Percentiles rank a stretch among this genome's conserved stretches.
phyloP scores from a whole-genome alignment of 2,329 filamentous ascomycete species.

The Amesomyces nigricolor region DNA sequence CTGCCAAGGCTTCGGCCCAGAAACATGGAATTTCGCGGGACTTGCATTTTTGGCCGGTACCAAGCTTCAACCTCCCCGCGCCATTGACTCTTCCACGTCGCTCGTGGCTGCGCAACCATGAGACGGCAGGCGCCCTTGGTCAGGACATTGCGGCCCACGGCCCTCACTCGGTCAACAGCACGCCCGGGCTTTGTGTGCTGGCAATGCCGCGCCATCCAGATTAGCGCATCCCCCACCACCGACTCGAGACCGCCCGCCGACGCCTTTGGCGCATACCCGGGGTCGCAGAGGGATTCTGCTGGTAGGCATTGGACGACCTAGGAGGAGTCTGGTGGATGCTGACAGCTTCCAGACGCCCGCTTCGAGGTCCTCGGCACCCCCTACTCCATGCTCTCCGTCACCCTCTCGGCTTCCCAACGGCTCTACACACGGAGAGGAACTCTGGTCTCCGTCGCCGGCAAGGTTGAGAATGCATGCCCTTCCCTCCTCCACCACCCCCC shows the following conservation, averaged over 20 bases:
- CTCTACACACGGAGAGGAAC: constrained; percentile 91
- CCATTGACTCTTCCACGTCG: constrained; percentile 5
- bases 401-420: constrained; percentile 85
- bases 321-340: constrained; percentile 8
- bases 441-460: constrained; percentile 81
- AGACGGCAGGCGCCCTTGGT: constrained; percentile 39
- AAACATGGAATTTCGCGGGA: constrained; percentile 18
- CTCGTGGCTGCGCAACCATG: constrained; percentile 32
- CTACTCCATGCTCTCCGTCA: constrained; percentile 89
- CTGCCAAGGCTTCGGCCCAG: neutral
- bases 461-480: constrained; percentile 72
- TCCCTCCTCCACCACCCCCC: neutral
- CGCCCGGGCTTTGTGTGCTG: constrained; percentile 41
- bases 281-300: constrained; percentile 43
- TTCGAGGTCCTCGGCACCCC: constrained; percentile 92
- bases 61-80: neutral
- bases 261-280: constrained; percentile 48
- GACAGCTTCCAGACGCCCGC: constrained; percentile 63
- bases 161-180: constrained; percentile 21
- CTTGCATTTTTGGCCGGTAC: constrained; percentile 9
- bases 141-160: constrained; percentile 32
- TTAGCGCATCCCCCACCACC: constrained; percentile 55
- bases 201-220: constrained; percentile 57
- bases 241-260: constrained; percentile 49
- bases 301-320: constrained; percentile 35